Percentiles rank a stretch among this genome's conserved stretches.
phyloP scores from a whole-genome alignment of 164 flowering plant species.

The Warburgia ugandensis region DNA sequence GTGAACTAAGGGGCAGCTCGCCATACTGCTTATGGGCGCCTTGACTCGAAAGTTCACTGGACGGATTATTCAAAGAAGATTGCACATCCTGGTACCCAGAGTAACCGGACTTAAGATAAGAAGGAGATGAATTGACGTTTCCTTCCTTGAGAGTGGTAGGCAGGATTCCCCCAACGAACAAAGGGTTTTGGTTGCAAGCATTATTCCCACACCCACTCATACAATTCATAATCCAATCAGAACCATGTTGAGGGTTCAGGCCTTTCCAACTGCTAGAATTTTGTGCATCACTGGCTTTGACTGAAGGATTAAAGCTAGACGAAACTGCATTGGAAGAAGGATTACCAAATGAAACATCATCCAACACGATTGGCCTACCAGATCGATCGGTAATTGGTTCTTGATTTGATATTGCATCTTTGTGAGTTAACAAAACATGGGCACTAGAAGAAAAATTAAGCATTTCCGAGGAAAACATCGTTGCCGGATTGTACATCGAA shows the following conservation, averaged over 20 bases:
- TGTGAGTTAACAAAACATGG: constrained; percentile 10
- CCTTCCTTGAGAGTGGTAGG: too few relatives aligned
- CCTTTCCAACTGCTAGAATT: constrained; percentile 33
- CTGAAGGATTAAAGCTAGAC: constrained; percentile 5
- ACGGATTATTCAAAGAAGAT: constrained; percentile 20
- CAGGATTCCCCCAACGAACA: constrained; percentile 19
- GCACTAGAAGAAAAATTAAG: constrained; percentile 19
- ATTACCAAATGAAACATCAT: not conserved
- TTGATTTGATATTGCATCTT: constrained; percentile 12
- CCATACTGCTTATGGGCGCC: constrained; percentile 24
- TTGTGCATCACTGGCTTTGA: constrained; percentile 14
- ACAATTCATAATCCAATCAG: constrained; percentile 32
- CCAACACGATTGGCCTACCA: constrained; percentile 6
- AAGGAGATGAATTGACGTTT: too few relatives aligned
- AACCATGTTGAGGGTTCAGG: constrained; percentile 22
- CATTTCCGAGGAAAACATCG: constrained; percentile 28
- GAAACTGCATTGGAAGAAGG: constrained; percentile 13
- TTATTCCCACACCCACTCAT: constrained; percentile 14
- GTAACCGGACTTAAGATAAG: constrained; percentile 20
- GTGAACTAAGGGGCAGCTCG: constrained; percentile 14
- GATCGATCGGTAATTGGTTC: constrained; percentile 4
- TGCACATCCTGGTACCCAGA: constrained; percentile 23
- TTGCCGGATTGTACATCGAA: constrained; percentile 20
- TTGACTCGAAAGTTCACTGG: constrained; percentile 23
- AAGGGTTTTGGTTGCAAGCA: constrained; percentile 17